These are phyloP conservation scores for Ceraceosorus guamensis DNA, from an alignment of 1,284 basidiomycete genomes.

Conservation along the genomic window DNA sequence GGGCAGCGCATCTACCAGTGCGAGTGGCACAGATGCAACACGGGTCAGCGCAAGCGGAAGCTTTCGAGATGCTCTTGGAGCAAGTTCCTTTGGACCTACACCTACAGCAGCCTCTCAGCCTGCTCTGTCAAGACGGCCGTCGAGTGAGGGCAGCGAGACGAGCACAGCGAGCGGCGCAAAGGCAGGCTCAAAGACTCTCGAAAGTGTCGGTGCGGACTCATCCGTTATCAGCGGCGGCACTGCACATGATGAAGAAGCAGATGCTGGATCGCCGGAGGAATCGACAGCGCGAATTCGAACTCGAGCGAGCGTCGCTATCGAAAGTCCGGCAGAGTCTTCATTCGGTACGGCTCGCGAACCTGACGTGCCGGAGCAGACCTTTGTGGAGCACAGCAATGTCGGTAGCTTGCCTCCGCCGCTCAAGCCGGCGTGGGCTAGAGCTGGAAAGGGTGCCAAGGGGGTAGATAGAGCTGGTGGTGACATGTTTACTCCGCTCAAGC, in stretches of 20 bases:
- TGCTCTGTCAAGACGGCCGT: not conserved
- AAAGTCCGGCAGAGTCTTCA: not conserved
- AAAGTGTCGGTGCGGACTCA: not conserved
- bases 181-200: not conserved
- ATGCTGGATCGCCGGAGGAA: not conserved
- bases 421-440: constrained; percentile 30
- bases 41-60: not conserved
- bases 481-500: constrained; percentile 41
- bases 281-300: not conserved
- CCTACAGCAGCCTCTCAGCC: not conserved
- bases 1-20: not conserved
- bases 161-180: not conserved
- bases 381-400: constrained; percentile 38
- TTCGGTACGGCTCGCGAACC: constrained; percentile 1
- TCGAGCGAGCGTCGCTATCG: not conserved
- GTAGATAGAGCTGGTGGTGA: constrained; percentile 33
- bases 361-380: constrained; percentile 21
- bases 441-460: constrained; percentile 12
- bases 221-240: no score
- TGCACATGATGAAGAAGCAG: not conserved
- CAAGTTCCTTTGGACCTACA: not conserved
- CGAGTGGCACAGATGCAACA: not conserved
- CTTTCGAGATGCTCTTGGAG: not conserved
- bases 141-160: not conserved
- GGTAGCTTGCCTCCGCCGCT: constrained; percentile 37